phyloP scores from a whole-genome alignment of 495 filamentous ascomycete species.

The Parathielavia appendiculata region DNA sequence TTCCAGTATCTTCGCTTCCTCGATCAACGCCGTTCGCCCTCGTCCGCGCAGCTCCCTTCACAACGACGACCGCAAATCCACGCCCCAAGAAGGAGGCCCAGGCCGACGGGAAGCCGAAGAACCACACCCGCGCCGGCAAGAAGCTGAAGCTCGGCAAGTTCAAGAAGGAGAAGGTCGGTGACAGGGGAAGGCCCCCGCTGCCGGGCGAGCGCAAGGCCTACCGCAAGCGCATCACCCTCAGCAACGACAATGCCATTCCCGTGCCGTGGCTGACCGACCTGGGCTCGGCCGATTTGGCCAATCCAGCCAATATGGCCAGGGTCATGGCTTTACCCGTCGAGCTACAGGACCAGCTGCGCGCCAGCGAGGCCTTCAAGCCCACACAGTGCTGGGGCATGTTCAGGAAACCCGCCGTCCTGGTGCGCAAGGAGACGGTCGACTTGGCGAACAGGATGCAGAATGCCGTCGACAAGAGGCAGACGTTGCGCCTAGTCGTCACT shows the following conservation, averaged over 20 bases:
- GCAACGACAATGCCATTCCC: slow-evolving; percentile 85
- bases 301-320: slow-evolving; percentile 52
- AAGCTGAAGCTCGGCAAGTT: slow-evolving; percentile 43
- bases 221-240: slow-evolving; percentile 82
- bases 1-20: slow-evolving; percentile 23
- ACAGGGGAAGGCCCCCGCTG: slow-evolving; percentile 48
- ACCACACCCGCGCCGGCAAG: slow-evolving; percentile 35
- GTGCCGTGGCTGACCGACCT: slow-evolving; percentile 61
- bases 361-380: slow-evolving; percentile 82
- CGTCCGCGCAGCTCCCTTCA: slow-evolving; percentile 27
- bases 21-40: not conserved
- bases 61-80: slow-evolving; percentile 22
- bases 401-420: slow-evolving; percentile 65
- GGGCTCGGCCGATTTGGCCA: slow-evolving; percentile 48
- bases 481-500: slow-evolving; percentile 61
- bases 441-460: slow-evolving; percentile 56
- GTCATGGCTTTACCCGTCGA: slow-evolving; percentile 65
- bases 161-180: slow-evolving; percentile 49
- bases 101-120: slow-evolving; percentile 16
- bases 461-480: slow-evolving; percentile 51
- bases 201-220: slow-evolving; percentile 79
- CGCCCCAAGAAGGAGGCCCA: not conserved
- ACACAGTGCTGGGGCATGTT: slow-evolving; percentile 87
- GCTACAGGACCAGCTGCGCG: slow-evolving; percentile 72
- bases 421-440: slow-evolving; percentile 69